These are phyloP conservation scores for Funneliformis caledonium DNA, from an alignment of 371 early-diverging fungal genomes.

Conservation along the genomic window DNA sequence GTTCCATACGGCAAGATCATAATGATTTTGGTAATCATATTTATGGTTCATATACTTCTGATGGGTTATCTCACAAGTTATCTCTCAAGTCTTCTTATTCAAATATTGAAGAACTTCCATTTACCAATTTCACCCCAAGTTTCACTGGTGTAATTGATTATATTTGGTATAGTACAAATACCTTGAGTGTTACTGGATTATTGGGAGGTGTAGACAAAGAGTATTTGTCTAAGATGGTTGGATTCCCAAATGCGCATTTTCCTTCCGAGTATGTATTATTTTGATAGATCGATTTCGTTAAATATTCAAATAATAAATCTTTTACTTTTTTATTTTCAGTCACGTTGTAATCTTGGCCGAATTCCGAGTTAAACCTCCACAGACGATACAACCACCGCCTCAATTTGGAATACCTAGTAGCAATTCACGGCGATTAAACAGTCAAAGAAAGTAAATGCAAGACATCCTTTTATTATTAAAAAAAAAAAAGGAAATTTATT, in stretches of 20 bases:
- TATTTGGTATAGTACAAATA: conserved; percentile 89
- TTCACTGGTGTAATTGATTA: conserved; percentile 97
- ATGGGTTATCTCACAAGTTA: conserved; percentile 82
- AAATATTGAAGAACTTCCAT: conserved; percentile 74
- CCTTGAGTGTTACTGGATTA: conserved; percentile 80
- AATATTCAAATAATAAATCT: neutral
- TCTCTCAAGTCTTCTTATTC: conserved; percentile 85
- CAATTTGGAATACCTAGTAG: conserved; percentile 22
- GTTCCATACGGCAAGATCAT: conserved; percentile 76
- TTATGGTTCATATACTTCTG: conserved; percentile 87
- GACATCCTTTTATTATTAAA: neutral
- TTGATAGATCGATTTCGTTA: conserved; percentile 22
- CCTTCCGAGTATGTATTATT: conserved; percentile 85
- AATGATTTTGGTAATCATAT: conserved; percentile 79
- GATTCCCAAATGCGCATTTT: conserved; percentile 94
- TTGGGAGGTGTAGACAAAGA: conserved; percentile 86
- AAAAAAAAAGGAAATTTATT: neutral
- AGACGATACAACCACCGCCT: conserved; percentile 24
- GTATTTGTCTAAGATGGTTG: conserved; percentile 80
- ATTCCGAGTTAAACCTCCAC: conserved; percentile 48
- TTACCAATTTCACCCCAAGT: conserved; percentile 95
- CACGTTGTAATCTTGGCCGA: conserved; percentile 67
- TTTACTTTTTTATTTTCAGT: conserved; percentile 41
- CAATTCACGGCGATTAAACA: conserved; percentile 4
- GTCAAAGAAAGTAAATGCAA: neutral